phyloP scores from a whole-genome alignment of 2,329 filamentous ascomycete genomes.

The Colletotrichum tanaceti region DNA sequence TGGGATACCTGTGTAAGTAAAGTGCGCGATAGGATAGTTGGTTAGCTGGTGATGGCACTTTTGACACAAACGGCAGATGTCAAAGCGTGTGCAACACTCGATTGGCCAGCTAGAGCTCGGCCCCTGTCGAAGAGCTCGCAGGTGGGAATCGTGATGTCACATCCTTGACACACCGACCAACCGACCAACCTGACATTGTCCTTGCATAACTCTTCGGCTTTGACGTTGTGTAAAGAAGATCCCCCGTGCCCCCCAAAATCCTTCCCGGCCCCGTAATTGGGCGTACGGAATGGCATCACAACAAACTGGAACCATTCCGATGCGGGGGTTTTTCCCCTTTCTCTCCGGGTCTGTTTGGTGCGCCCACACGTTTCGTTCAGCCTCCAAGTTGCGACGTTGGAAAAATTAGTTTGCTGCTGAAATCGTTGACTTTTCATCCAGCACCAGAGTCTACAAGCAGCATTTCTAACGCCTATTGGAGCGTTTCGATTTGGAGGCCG shows the following conservation, averaged over 20 bases:
- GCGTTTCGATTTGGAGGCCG: slow-evolving; percentile 4
- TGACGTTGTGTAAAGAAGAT: slow-evolving; percentile 18
- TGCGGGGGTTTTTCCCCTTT: slow-evolving; percentile 33
- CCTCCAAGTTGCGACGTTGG: background rate
- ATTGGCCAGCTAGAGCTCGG: slow-evolving; percentile 17
- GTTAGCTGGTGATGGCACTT: slow-evolving; percentile 10
- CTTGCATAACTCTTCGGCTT: slow-evolving; percentile 21
- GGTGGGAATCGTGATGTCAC: slow-evolving; percentile 37
- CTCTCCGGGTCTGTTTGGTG: slow-evolving; percentile 21
- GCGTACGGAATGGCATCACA: background rate
- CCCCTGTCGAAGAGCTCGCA: slow-evolving; percentile 14
- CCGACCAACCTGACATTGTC: slow-evolving; percentile 20
- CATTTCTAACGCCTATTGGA: background rate
- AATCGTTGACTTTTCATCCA: background rate
- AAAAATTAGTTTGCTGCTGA: background rate
- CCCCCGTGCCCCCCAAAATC: background rate
- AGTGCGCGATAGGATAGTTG: background rate
- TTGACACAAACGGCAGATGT: slow-evolving; percentile 5
- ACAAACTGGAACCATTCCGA: slow-evolving; percentile 13
- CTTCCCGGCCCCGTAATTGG: slow-evolving; percentile 9
- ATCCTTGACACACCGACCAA: slow-evolving; percentile 3
- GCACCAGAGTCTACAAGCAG: background rate
- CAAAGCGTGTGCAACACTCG: slow-evolving; percentile 1
- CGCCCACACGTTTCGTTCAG: slow-evolving; percentile 10
- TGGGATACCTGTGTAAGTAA: too few species aligned